Percentiles rank a stretch among this genome's conserved stretches.
phyloP scores from a whole-genome alignment of 2,329 filamentous ascomycete genomes.

The Xylariaceae sp. region DNA sequence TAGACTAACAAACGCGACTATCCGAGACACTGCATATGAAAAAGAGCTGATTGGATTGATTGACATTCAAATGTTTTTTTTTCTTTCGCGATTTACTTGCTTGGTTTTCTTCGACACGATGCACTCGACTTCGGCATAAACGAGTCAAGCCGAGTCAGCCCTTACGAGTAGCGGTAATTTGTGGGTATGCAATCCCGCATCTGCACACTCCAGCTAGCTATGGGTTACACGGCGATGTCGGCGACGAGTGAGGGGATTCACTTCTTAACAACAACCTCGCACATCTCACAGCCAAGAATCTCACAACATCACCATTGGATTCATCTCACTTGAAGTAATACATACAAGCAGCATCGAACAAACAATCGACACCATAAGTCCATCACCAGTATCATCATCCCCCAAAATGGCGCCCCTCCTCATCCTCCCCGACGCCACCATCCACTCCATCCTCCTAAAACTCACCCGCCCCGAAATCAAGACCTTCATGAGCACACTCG shows the following conservation, averaged over 20 bases:
- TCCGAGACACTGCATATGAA: no score
- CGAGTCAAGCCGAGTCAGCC: no score
- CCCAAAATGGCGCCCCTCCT: constrained; percentile 12
- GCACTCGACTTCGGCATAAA: no score
- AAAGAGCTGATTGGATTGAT: no score
- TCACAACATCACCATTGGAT: not conserved
- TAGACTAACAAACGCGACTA: no score
- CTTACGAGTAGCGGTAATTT: not conserved
- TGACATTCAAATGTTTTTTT: no score
- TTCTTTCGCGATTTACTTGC: no score
- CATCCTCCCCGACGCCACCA: constrained; percentile 12
- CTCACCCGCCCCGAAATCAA: constrained; percentile 10
- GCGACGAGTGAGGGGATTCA: not conserved
- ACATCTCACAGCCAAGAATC: no score
- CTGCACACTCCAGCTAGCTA: not conserved
- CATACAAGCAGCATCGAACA: not conserved
- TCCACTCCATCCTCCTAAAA: constrained; percentile 13
- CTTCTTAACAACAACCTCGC: not conserved
- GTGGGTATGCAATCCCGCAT: not conserved
- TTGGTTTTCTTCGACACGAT: no score
- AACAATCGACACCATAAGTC: not conserved
- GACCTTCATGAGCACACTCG: constrained; percentile 5
- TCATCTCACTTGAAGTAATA: no score
- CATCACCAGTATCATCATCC: not conserved
- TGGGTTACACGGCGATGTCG: not conserved